phyloP scores from a whole-genome alignment of 305 asterid genomes.

The Solanum hybrid region DNA sequence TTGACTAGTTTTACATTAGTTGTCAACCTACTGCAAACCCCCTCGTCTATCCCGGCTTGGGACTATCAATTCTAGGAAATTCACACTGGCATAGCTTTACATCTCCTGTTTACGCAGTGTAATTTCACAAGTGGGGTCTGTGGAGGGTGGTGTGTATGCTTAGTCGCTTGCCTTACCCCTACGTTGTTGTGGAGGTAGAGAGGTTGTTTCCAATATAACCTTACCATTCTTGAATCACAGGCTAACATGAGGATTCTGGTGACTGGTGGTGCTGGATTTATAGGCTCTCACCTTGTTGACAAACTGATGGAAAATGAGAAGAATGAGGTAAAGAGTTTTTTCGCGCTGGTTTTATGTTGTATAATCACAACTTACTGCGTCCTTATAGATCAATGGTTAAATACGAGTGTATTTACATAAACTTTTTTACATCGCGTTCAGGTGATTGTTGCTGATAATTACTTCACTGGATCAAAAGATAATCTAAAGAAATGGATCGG shows the following conservation, averaged over 20 bases:
- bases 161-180: neutral
- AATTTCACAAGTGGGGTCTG: neutral
- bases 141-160: neutral
- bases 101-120: neutral
- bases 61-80: neutral
- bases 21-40: neutral
- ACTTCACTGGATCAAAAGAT: slow-evolving; percentile 92
- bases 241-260: slow-evolving; percentile 81
- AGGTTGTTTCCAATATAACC: neutral
- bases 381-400: neutral
- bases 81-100: neutral
- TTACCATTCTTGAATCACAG: slow-evolving; percentile 18
- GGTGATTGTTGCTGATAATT: slow-evolving; percentile 93
- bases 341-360: neutral
- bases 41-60: neutral
- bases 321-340: slow-evolving; percentile 40
- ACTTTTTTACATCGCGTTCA: slow-evolving; percentile 3
- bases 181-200: neutral
- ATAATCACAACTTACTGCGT: neutral
- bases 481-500: slow-evolving; percentile 89
- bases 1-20: neutral
- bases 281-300: slow-evolving; percentile 80
- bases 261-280: slow-evolving; percentile 89
- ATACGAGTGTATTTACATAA: neutral
- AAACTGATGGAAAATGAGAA: slow-evolving; percentile 73